Conservation (phyloP, 2,329 filamentous ascomycete genomes). For the Ophiostoma ips region DNA sequence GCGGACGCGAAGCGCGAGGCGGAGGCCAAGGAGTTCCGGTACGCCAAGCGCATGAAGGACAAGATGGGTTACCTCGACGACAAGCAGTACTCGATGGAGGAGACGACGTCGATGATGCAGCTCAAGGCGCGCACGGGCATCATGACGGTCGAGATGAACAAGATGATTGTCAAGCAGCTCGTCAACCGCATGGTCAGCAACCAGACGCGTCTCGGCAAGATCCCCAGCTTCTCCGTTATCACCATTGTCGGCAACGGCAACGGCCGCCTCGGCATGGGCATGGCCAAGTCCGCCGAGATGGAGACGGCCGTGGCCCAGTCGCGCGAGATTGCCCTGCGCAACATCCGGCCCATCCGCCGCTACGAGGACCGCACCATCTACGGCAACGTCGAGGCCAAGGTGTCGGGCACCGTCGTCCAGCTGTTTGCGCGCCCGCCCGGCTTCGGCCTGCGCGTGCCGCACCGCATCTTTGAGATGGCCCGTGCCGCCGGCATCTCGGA, state of each 20-base stretch:
- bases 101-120: not conserved
- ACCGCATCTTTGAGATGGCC: conserved; percentile 89
- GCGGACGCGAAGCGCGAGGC: conserved; percentile 37
- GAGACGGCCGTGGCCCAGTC: conserved; percentile 57
- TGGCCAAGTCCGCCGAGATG: conserved; percentile 71
- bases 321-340: conserved; percentile 68
- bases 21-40: conserved; percentile 31
- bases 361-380: conserved; percentile 91
- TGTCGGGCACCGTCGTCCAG: conserved; percentile 75
- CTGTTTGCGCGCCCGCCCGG: conserved; percentile 82
- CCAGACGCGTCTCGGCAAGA: conserved; percentile 93
- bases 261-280: conserved; percentile 75
- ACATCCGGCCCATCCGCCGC: conserved; percentile 80
- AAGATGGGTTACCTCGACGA: conserved; percentile 1
- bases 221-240: conserved; percentile 60
- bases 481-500: conserved; percentile 77
- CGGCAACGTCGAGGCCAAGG: conserved; percentile 70
- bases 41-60: not conserved
- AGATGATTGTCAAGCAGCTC: conserved; percentile 55
- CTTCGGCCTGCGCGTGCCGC: conserved; percentile 84
- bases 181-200: conserved; percentile 67
- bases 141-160: conserved; percentile 35
- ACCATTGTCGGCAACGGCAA: conserved; percentile 77
- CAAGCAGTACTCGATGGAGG: not conserved
- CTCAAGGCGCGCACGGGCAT: conserved; percentile 43